Percentiles rank a stretch among this genome's conserved stretches.
These are phyloP conservation scores for Vinca minor DNA, from an alignment of 257 asterid species.

Conservation along the genomic window DNA sequence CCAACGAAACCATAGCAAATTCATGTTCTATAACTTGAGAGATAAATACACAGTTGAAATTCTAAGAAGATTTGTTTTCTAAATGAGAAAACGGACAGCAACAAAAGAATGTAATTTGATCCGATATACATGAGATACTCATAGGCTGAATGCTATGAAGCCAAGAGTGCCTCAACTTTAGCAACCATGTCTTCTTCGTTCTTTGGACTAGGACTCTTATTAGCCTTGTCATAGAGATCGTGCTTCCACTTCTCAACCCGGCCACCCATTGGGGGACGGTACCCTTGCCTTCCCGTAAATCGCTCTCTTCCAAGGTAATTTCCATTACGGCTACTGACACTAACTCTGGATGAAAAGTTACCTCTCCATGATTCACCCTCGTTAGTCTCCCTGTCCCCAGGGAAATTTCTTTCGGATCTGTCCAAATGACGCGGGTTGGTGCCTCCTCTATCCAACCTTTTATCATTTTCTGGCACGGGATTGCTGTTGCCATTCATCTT, in stretches of 20 bases:
- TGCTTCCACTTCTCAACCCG: slow-evolving; percentile 86
- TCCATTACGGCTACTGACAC: slow-evolving; percentile 19
- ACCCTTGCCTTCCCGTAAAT: slow-evolving; percentile 34
- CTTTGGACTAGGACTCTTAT: slow-evolving; percentile 66
- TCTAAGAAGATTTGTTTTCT: not conserved
- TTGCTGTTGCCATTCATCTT: slow-evolving; percentile 29
- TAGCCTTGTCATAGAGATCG: slow-evolving; percentile 68
- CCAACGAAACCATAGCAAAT: too few species aligned
- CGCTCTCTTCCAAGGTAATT: slow-evolving; percentile 46
- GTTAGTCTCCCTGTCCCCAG: slow-evolving; percentile 37
- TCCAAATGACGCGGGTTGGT: slow-evolving; percentile 26
- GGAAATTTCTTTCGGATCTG: slow-evolving; percentile 36
- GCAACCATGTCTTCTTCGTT: slow-evolving; percentile 82
- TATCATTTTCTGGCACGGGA: slow-evolving; percentile 28
- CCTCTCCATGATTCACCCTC: slow-evolving; percentile 41
- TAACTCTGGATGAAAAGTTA: slow-evolving; percentile 38
- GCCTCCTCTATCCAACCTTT: slow-evolving; percentile 39
- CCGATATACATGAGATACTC: not conserved
- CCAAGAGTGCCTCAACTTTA: slow-evolving; percentile 70
- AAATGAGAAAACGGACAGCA: too few species aligned
- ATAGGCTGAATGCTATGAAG: slow-evolving; percentile 27
- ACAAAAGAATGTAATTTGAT: not conserved
- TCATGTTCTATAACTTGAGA: too few species aligned
- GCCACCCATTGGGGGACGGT: slow-evolving; percentile 36
- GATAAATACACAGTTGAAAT: too few species aligned